Conservation (phyloP, 2,329 filamentous ascomycete genomes). For the Cercospora sp. region DNA sequence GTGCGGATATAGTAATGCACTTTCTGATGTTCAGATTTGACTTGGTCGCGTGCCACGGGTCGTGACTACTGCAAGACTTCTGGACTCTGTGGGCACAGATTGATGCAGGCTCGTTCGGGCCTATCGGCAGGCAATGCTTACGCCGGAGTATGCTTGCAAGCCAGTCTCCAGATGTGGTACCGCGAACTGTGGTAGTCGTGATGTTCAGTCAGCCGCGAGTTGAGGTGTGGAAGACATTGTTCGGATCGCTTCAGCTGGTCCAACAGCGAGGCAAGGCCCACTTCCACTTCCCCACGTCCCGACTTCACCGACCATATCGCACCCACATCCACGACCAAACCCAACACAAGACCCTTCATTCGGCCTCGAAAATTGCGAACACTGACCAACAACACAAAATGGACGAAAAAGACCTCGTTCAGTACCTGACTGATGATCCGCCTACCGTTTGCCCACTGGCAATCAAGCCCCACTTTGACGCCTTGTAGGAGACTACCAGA, state of each 20-base stretch:
- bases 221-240: background rate
- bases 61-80: background rate
- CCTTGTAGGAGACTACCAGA: constrained; percentile 45
- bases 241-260: background rate
- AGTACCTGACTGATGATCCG: constrained; percentile 89
- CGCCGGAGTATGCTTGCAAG: background rate
- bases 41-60: background rate
- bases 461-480: constrained; percentile 90
- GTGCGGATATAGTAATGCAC: background rate
- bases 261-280: background rate
- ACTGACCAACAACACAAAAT: constrained; percentile 32
- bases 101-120: background rate
- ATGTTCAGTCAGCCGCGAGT: background rate
- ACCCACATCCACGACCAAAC: background rate
- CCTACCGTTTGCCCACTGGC: constrained; percentile 84
- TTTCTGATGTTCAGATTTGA: background rate
- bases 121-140: background rate
- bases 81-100: background rate
- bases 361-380: background rate
- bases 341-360: background rate
- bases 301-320: background rate
- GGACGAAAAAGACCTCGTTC: constrained; percentile 51
- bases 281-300: background rate
- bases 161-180: background rate
- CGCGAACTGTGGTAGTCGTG: background rate